Percentiles rank a stretch among this genome's conserved stretches.
These are phyloP conservation scores for Albatrellus sp. DNA, from an alignment of 1,284 basidiomycete genomes.

Conservation along the genomic window DNA sequence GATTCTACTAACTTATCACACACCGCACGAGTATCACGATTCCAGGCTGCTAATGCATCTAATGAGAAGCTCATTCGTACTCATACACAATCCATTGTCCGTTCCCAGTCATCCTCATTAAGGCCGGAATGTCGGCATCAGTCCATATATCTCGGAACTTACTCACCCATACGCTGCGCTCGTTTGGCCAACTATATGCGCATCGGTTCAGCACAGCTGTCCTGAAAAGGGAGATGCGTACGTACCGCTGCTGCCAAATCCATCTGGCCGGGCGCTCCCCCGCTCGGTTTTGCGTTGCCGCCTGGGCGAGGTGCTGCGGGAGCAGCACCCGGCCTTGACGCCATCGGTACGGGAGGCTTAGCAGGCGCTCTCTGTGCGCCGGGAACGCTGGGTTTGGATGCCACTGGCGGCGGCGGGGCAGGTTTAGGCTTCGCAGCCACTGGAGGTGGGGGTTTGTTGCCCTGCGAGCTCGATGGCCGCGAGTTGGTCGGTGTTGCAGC, in stretches of 20 bases:
- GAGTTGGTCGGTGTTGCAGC: conserved; percentile 38
- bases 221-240: conserved; percentile 10
- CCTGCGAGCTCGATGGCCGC: conserved; percentile 38
- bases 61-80: conserved; percentile 5
- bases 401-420: conserved; percentile 21
- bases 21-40: neutral
- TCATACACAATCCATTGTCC: conserved; percentile 1
- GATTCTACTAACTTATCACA: conserved; percentile 3
- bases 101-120: neutral
- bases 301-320: conserved; percentile 15
- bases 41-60: neutral
- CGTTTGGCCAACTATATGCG: conserved; percentile 49
- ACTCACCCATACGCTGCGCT: conserved; percentile 47
- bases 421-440: conserved; percentile 35
- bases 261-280: conserved; percentile 48
- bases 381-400: conserved; percentile 21
- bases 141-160: neutral
- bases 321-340: conserved; percentile 8
- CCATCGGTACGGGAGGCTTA: conserved; percentile 10
- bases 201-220: conserved; percentile 9
- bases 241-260: conserved; percentile 74
- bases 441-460: conserved; percentile 37
- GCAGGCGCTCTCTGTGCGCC: conserved; percentile 26
- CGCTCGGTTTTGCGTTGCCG: conserved; percentile 24
- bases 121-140: neutral